phyloP scores from a whole-genome alignment of 139 green algal genomes.

The Chlamydomonas schloesseri region DNA sequence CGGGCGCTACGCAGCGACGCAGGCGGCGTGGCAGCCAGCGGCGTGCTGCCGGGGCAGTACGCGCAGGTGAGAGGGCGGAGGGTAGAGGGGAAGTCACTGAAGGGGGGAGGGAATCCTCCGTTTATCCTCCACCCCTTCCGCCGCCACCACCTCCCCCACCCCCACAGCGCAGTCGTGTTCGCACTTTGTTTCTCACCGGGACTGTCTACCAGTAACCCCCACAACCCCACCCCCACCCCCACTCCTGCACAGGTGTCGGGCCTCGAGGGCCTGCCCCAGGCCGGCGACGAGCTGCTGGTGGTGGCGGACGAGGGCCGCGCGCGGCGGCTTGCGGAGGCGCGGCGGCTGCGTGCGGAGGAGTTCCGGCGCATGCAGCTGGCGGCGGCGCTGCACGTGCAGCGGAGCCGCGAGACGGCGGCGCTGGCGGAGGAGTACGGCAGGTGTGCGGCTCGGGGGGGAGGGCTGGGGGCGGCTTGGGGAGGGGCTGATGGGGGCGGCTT shows the following conservation, averaged over 20 bases:
- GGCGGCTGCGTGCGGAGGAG: slow-evolving; percentile 47
- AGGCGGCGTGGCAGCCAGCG: neutral
- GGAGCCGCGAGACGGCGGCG: slow-evolving; percentile 27
- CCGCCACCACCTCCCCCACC: too few relatives aligned
- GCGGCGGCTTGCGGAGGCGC: neutral
- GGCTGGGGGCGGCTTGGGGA: neutral
- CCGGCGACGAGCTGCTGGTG: slow-evolving; percentile 85
- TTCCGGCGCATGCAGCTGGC: slow-evolving; percentile 54
- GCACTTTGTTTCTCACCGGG: too few relatives aligned
- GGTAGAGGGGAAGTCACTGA: slow-evolving; percentile 50
- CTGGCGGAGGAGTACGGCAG: slow-evolving; percentile 17
- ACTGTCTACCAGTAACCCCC: too few relatives aligned
- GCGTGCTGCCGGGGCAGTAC: slow-evolving; percentile 73
- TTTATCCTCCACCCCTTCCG: too few relatives aligned
- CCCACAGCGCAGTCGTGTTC: too few relatives aligned
- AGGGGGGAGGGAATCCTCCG: too few relatives aligned
- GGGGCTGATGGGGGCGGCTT: neutral
- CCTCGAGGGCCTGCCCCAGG: slow-evolving; percentile 80
- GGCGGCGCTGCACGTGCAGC: slow-evolving; percentile 50
- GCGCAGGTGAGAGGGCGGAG: slow-evolving; percentile 58
- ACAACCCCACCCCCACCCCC: neutral
- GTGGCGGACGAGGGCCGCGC: slow-evolving; percentile 29
- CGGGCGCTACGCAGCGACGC: slow-evolving; percentile 56
- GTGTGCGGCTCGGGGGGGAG: neutral
- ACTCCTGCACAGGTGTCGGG: neutral